Evolutionary conservation across 2,329 filamentous ascomycete species (phyloP), one percentile per base, ranked within the genome.

Genomic region (Corinectria fuckeliana): DNA sequence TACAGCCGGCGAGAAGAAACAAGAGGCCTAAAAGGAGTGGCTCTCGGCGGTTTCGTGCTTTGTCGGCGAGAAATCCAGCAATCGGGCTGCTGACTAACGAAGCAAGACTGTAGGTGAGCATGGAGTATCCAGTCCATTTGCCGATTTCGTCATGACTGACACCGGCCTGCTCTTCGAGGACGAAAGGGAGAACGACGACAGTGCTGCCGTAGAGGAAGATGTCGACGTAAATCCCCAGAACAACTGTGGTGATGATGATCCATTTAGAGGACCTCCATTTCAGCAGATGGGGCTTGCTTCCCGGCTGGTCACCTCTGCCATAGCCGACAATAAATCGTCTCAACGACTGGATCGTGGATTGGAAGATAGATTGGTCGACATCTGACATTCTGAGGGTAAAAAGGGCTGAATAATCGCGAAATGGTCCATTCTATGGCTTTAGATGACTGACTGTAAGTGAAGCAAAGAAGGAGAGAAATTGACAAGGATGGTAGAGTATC

Each of bases 131-230:
- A 7, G 54, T 58, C 26, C 49, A 42, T 23, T 50, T 49, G 8
- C 38, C 30, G 38, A 63, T 52, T 1, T 51, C 32, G 3, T 54
- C 32, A 10, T 56, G 18, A 2, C 23, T 20, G 9, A 57, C 39
- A 1, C 49, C 38, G 5, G 55, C 38, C 16, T 64, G 60, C 2
- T 45, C 36, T 36, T 64, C 42, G 16, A 64, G 34, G 4, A 62
- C 39, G 16, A 65, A 63, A 7, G 60, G 62, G 4, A 63, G 54
- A 3, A 60, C 61, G 14, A 61, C 51, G 34, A 65, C 60, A 21
- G 57, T 63, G 25, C 50, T 55, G 2, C 54, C 62, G 20, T 63
- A 63, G 21, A 65, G 52, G 20, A 63, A 65, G 18, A 65, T 61
- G 41, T 63, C 60, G 25, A 63, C 51, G 11, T 57, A 63, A 2